Evolutionary conservation across 345 rosid species (phyloP), one percentile per base, ranked within the genome.

Genomic region (Citrus reticulata): DNA sequence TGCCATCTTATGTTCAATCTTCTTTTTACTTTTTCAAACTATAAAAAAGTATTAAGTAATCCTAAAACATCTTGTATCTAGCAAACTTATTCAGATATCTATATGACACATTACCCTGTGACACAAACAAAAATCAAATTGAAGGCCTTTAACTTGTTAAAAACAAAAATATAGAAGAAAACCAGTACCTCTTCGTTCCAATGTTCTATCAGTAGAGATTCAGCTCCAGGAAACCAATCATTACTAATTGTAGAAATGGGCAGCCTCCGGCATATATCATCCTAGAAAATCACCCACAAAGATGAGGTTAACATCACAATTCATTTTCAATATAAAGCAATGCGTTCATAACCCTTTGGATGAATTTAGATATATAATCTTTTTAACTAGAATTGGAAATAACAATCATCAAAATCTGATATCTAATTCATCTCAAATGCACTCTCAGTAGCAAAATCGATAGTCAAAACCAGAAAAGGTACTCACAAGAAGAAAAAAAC

Each of bases 171-270:
- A 73, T 35, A 76, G 75, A 77, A 75, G 79, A 59, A 78, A 68
- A 55, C 29, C 32, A 77, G 72, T 88, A 87, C 93, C 91, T 90
- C 87, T 81, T 84, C 73, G 32, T 80, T 81, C 72, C 7, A 70
- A 63, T 81, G 65, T 68, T 84, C 90, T 86, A 90, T 80, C 79
- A 92, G 81, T 77, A 90, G 88, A 82, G 80, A 81, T 81, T 83
- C 87, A 79, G 84, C 77, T 62, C 83, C 66, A 70, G 88, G 76
- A 76, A 85, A 82, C 83, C 78, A 81, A 79, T 82, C 82, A 82
- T 70, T 81, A 85, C 78, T 85, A 85, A 78, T 81, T 80, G 84
- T 80, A 81, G 89, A 84, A 70, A 57, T 82, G 82, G 84, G 89
- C 81, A 82, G 74, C 80, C 87, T 83, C 80, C 19, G 83, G 78